phyloP scores from a whole-genome alignment of 179 eudicot species.

The Monotropa hypopitys region DNA sequence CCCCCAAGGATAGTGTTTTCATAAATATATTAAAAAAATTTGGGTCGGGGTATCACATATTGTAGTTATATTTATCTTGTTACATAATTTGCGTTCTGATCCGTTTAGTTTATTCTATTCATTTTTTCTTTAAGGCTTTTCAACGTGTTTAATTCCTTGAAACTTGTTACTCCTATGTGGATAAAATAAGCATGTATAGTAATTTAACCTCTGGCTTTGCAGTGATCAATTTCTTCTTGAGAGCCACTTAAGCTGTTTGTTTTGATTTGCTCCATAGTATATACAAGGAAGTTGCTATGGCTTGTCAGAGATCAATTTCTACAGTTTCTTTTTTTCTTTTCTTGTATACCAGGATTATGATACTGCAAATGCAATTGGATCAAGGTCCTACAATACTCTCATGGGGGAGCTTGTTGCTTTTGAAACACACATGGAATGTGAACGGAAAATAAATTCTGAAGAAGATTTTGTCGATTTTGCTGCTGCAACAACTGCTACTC shows the following conservation, averaged over 20 bases:
- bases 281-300: background rate
- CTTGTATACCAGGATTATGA: slow-evolving; percentile 53
- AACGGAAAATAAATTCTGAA: slow-evolving; percentile 28
- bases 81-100: background rate
- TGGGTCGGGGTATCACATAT: too few relatives aligned
- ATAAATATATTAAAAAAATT: too few relatives aligned
- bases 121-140: background rate
- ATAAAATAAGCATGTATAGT: background rate
- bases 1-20: too few relatives aligned
- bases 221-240: background rate
- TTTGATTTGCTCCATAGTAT: background rate
- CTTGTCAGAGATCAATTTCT: background rate
- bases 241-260: background rate
- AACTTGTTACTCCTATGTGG: background rate
- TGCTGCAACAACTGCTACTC: slow-evolving; percentile 85
- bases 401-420: slow-evolving; percentile 82
- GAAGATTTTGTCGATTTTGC: slow-evolving; percentile 78
- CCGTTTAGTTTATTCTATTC: background rate
- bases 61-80: background rate
- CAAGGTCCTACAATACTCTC: slow-evolving; percentile 76
- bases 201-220: background rate
- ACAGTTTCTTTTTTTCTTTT: background rate
- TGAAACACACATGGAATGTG: slow-evolving; percentile 46
- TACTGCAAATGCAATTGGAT: slow-evolving; percentile 62
- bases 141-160: background rate